phyloP scores from a whole-genome alignment of 2,329 filamentous ascomycete species.

The Dendrostoma leiphaemia region DNA sequence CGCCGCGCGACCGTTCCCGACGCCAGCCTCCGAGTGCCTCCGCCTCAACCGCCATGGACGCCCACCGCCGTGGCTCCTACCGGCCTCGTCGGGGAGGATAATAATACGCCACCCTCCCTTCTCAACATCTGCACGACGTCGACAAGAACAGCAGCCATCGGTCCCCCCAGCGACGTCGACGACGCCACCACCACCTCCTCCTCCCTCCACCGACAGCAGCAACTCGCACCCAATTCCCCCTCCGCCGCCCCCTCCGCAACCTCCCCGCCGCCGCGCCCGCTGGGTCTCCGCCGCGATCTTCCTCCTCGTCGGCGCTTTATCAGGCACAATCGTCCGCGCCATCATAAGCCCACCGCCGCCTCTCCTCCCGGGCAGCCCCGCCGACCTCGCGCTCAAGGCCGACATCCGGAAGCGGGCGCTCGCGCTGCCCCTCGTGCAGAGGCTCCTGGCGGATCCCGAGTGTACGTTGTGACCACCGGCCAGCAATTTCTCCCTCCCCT shows the following conservation, averaged over 20 bases:
- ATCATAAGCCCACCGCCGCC: constrained; percentile 42
- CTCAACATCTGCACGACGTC: background rate
- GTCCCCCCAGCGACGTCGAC: background rate
- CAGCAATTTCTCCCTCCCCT: constrained; percentile 11
- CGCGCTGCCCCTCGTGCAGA: constrained; percentile 46
- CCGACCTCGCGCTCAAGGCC: constrained; percentile 39
- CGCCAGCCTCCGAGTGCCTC: too few relatives aligned
- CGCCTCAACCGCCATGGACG: too few relatives aligned
- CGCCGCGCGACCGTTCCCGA: too few relatives aligned
- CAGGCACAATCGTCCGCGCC: constrained; percentile 37
- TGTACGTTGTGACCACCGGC: constrained; percentile 16
- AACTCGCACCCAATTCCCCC: background rate
- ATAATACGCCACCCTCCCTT: background rate
- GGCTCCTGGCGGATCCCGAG: constrained; percentile 40
- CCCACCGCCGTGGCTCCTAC: too few relatives aligned
- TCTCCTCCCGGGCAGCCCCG: constrained; percentile 34
- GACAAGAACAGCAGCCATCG: background rate
- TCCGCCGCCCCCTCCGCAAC: background rate
- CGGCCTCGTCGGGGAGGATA: too few relatives aligned
- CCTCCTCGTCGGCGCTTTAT: constrained; percentile 37
- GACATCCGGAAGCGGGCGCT: constrained; percentile 41
- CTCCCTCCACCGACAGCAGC: background rate
- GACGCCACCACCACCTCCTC: background rate
- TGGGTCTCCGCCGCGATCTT: constrained; percentile 33
- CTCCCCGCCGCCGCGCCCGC: constrained; percentile 23